Conservation (phyloP, 2,329 filamentous ascomycete genomes). For the Coniochaeta pulveracea region DNA sequence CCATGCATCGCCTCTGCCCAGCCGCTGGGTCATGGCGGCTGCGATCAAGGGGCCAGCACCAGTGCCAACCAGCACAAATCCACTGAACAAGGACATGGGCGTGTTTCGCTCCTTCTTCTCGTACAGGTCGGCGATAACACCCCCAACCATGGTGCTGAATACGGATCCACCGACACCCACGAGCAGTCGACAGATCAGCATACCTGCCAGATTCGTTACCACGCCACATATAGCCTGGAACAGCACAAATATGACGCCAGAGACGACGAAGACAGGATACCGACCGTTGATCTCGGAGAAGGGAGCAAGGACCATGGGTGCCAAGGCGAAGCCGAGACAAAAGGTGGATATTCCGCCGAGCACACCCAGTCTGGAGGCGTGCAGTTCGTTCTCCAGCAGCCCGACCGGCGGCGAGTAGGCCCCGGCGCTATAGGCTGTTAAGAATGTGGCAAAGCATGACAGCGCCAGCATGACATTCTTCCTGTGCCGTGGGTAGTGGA, state of each 20-base stretch:
- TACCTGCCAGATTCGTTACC: conserved; percentile 56
- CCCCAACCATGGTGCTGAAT: conserved; percentile 87
- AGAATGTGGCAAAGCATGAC: conserved; percentile 62
- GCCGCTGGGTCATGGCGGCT: conserved; percentile 55
- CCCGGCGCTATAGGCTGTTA: conserved; percentile 74
- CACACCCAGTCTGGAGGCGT: conserved; percentile 53
- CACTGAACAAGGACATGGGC: conserved; percentile 84
- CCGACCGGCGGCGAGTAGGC: conserved; percentile 61
- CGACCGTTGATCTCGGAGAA: conserved; percentile 84
- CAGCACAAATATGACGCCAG: conserved; percentile 59
- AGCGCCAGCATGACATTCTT: conserved; percentile 64
- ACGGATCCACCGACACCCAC: conserved; percentile 65
- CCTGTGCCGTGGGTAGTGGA: conserved; percentile 56
- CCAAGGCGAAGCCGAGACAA: conserved; percentile 67
- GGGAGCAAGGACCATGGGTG: conserved; percentile 81
- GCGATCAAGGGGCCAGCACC: conserved; percentile 66
- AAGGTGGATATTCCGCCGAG: conserved; percentile 71
- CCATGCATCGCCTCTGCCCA: conserved; percentile 44
- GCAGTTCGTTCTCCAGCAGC: conserved; percentile 51
- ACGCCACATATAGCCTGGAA: conserved; percentile 66
- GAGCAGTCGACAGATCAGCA: conserved; percentile 67
- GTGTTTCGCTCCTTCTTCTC: conserved; percentile 69
- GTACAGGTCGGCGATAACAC: conserved; percentile 81
- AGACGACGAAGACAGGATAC: conserved; percentile 67
- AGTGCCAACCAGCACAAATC: conserved; percentile 65